Conservation (phyloP, 495 filamentous ascomycete species). For the Aspergillus biplanus region DNA sequence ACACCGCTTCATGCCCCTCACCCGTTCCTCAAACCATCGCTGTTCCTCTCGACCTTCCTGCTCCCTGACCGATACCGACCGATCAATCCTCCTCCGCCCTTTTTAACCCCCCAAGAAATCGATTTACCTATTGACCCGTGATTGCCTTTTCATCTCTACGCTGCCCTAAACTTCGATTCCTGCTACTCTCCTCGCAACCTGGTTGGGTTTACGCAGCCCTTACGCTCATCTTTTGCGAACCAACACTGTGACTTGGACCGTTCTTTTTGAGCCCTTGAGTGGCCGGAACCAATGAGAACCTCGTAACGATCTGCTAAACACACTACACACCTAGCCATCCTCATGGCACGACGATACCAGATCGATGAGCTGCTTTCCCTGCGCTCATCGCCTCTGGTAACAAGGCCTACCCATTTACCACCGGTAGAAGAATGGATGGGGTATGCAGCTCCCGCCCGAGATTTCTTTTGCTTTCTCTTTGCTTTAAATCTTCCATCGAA, state of each 20-base stretch:
- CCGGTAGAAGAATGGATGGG: conserved; percentile 98
- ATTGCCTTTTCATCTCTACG: conserved; percentile 1
- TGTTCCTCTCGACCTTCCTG: neutral
- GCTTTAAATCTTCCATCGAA: neutral
- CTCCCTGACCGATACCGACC: conserved; percentile 27
- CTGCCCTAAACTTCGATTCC: neutral
- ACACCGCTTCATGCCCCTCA: conserved; percentile 27
- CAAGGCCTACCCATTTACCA: conserved; percentile 79
- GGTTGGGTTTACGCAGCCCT: neutral
- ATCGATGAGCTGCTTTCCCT: conserved; percentile 77
- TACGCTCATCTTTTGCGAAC: neutral
- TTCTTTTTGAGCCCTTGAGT: conserved; percentile 10
- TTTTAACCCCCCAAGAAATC: conserved; percentile 32
- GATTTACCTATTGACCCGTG: neutral
- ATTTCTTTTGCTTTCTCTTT: conserved; percentile 16
- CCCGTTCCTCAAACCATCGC: conserved; percentile 19
- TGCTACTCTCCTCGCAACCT: neutral
- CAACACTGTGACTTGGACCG: neutral
- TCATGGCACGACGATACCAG: conserved; percentile 70
- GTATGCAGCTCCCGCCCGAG: conserved; percentile 50
- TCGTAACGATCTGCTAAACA: conserved; percentile 33
- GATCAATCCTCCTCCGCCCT: conserved; percentile 34
- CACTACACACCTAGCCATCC: conserved; percentile 37
- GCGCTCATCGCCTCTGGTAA: conserved; percentile 80
- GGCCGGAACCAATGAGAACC: conserved; percentile 39